Evolutionary conservation across 2,329 filamentous ascomycete species (phyloP), one percentile per base, ranked within the genome.

Genomic region (Fusarium musae): DNA sequence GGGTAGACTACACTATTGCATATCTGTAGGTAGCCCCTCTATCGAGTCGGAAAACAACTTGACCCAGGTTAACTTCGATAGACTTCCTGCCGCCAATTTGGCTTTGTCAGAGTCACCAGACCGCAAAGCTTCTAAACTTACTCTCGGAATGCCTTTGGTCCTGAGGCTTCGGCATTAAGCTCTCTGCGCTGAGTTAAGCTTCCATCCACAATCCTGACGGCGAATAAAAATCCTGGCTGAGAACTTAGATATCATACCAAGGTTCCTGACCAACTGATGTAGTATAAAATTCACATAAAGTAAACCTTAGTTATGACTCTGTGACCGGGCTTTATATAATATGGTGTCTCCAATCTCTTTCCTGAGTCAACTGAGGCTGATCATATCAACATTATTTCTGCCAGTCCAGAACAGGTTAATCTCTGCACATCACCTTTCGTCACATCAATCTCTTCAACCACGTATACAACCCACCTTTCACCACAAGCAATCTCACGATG

Each of bases 1-100:
- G 1, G 15, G 16, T 34, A 5, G 16, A 4, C 1, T 36, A 0
- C n/a, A 10, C 1, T 19, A 6, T 52, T 0, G 3, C 19, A 10
- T 13, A 19, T 23, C 17, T 15, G 3, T 6, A 26, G 9, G 6
- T 13, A 52, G 9, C 23, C 3, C 0, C 13, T 26, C 5, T 46
- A 28, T 46, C 5, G 11, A 19, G 43, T 19, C 19, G 23, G 4
- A 46, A 46, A 6, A 7, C 3, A 19, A 0, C 8, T 44, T 44
- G 5, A 26, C 16, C 6, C 4, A 19, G 4, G 1, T 3, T 2
- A 19, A 4, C 9, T 19, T 34, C 12, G 4, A 2, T 19, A 26
- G 4, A 19, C 30, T 52, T 52, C 12, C 12, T 26, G 7, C 32
- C 9, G 4, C 17, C 9, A 36, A 9, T 2, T 52, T 52, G 17